phyloP scores from a whole-genome alignment of 805 yeast genomes.

The Wickerhamomyces mucosus region DNA sequence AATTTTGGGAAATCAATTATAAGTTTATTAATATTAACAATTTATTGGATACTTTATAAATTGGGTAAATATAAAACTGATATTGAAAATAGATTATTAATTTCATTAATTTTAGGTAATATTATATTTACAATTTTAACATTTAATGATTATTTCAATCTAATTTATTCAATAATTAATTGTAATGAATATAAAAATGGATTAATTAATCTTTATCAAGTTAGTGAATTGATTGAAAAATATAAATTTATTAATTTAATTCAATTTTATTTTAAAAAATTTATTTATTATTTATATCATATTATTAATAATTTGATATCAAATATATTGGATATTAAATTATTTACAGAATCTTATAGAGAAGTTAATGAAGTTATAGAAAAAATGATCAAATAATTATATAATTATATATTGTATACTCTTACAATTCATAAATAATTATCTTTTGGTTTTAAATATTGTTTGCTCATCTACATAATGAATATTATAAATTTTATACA shows the following conservation, averaged over 20 bases:
- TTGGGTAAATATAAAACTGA: conserved; percentile 4
- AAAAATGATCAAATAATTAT: too few species aligned
- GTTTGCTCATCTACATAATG: too few species aligned
- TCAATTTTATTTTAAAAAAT: background rate
- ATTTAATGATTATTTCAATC: conserved; percentile 19
- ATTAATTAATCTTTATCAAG: conserved; percentile 14
- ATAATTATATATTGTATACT: too few species aligned
- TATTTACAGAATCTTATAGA: too few species aligned
- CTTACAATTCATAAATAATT: too few species aligned
- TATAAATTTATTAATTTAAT: conserved; percentile 10
- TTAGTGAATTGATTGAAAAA: conserved; percentile 14
- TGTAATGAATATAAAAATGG: conserved; percentile 23
- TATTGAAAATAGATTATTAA: conserved; percentile 17
- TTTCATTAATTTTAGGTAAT: conserved; percentile 15
- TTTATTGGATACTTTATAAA: conserved; percentile 9
- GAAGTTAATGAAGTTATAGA: too few species aligned
- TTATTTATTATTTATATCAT: background rate
- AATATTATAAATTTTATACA: too few species aligned
- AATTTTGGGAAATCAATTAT: conserved; percentile 16
- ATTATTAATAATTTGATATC: too few species aligned
- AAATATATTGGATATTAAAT: too few species aligned
- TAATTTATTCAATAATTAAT: conserved; percentile 14
- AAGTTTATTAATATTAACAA: conserved; percentile 5
- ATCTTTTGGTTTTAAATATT: too few species aligned
- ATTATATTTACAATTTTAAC: conserved; percentile 7